These are phyloP conservation scores for Crithidia mellificae DNA, from an alignment of 208 protist genomes.

Conservation along the genomic window DNA sequence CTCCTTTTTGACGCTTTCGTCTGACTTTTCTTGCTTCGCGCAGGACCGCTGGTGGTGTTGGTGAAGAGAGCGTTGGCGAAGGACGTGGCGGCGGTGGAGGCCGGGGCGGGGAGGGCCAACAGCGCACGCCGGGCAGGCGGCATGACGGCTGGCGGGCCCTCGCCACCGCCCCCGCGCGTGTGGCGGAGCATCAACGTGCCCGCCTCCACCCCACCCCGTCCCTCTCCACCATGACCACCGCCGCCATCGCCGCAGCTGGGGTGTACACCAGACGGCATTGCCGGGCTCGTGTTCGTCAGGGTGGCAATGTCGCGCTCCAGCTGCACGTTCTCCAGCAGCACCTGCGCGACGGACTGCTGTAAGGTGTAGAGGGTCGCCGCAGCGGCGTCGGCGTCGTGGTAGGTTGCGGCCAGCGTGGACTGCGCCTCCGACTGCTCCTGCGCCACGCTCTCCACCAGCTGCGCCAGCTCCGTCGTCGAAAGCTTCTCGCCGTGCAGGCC, in stretches of 20 bases:
- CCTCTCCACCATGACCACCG: no score
- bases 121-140: slow-evolving; percentile 4
- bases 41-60: neutral
- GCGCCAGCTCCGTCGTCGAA: slow-evolving; percentile 29
- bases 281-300: neutral
- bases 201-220: no score
- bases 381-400: slow-evolving; percentile 17
- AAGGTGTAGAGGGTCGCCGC: slow-evolving; percentile 43
- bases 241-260: no score
- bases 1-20: neutral
- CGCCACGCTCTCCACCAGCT: slow-evolving; percentile 10
- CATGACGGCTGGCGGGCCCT: neutral
- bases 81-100: neutral
- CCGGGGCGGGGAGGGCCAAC: slow-evolving; percentile 7
- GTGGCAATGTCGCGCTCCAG: slow-evolving; percentile 49
- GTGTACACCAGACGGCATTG: no score
- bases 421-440: slow-evolving; percentile 16
- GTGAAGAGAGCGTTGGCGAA: slow-evolving; percentile 11
- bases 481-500: slow-evolving; percentile 36
- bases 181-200: no score
- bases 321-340: slow-evolving; percentile 54
- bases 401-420: slow-evolving; percentile 10
- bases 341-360: slow-evolving; percentile 34
- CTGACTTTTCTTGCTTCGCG: neutral
- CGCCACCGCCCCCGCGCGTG: no score